A percentile compares a stretch with the other conserved stretches of the same genome.
Evolutionary conservation across 2,329 filamentous ascomycete species (phyloP).

Genomic region (Coleophoma eucalyptorum): DNA sequence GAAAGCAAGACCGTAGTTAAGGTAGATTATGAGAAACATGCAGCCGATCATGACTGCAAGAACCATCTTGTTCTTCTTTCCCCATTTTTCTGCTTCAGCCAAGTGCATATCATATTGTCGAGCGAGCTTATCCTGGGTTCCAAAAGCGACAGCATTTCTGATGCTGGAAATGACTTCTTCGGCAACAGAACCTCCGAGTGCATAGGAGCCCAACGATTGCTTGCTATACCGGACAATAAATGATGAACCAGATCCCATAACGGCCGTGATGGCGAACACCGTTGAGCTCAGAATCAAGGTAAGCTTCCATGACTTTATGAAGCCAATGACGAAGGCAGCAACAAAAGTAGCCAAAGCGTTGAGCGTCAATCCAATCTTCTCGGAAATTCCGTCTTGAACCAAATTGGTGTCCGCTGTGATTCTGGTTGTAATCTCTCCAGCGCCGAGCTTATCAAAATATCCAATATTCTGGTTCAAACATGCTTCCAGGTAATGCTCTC

Average conservation of each 20-base stretch:
- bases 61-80: conserved; percentile 69
- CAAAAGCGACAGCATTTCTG: conserved; percentile 87
- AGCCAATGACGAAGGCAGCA: conserved; percentile 86
- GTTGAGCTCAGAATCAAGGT: conserved; percentile 83
- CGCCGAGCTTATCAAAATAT: conserved; percentile 89
- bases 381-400: conserved; percentile 89
- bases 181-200: conserved; percentile 78
- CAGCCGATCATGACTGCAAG: conserved; percentile 76
- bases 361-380: conserved; percentile 79
- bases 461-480: conserved; percentile 87
- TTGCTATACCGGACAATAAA: conserved; percentile 83
- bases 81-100: conserved; percentile 67
- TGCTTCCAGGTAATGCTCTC: conserved; percentile 78
- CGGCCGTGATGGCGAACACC: conserved; percentile 72
- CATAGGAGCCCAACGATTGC: conserved; percentile 73
- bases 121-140: conserved; percentile 89
- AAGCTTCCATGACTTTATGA: conserved; percentile 88
- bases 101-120: conserved; percentile 79
- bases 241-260: conserved; percentile 69
- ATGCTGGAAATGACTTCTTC: conserved; percentile 95
- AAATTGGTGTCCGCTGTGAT: conserved; percentile 94
- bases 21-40: conserved; percentile 80
- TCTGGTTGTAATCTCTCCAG: conserved; percentile 89
- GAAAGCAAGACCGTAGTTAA: conserved; percentile 85
- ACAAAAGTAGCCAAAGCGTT: conserved; percentile 78